A percentile compares a stretch with the other conserved stretches of the same genome.
These are phyloP conservation scores for Sutorius eximius DNA, from an alignment of 1,284 basidiomycete genomes.

Conservation along the genomic window DNA sequence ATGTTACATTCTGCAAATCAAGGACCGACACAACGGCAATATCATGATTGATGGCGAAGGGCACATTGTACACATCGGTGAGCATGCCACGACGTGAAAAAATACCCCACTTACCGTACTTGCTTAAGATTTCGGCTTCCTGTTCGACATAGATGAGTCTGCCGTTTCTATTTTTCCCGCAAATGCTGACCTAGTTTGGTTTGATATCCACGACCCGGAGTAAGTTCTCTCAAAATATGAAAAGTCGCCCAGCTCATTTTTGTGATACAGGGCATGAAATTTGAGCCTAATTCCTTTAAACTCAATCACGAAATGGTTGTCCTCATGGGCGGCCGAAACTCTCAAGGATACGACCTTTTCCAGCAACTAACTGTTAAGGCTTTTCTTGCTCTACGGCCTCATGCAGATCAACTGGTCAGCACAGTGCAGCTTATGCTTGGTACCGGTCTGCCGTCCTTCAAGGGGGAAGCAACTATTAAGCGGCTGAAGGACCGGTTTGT, in stretches of 20 bases:
- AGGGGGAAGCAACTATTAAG: conserved; percentile 90
- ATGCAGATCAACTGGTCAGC: conserved; percentile 86
- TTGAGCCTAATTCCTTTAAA: conserved; percentile 97
- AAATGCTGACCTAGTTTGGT: conserved; percentile 28
- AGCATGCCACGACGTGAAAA: conserved; percentile 24
- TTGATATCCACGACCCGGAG: conserved; percentile 58
- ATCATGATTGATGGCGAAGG: conserved; percentile 99
- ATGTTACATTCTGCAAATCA: conserved; percentile 97
- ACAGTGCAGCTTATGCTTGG: conserved; percentile 93
- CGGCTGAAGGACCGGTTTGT: conserved; percentile 88
- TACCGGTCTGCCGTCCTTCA: conserved; percentile 94
- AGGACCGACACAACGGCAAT: conserved; percentile 97
- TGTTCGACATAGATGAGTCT: conserved; percentile 96
- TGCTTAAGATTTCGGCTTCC: conserved; percentile 90
- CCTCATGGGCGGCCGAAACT: conserved; percentile 93
- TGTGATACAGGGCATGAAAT: conserved; percentile 81
- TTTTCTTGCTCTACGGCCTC: conserved; percentile 92
- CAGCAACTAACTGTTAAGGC: conserved; percentile 93
- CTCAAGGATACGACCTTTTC: conserved; percentile 93
- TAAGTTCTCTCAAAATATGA: conserved; percentile 38
- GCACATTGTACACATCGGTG: conserved; percentile 93
- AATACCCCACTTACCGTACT: conserved; percentile 5
- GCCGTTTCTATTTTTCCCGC: conserved; percentile 4
- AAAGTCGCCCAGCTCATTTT: conserved; percentile 8
- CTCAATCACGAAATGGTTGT: conserved; percentile 97